A percentile compares a stretch with the other conserved stretches of the same genome.
Evolutionary conservation across 2,329 filamentous ascomycete genomes (phyloP).

Genomic region (Calonectria leucothoes): DNA sequence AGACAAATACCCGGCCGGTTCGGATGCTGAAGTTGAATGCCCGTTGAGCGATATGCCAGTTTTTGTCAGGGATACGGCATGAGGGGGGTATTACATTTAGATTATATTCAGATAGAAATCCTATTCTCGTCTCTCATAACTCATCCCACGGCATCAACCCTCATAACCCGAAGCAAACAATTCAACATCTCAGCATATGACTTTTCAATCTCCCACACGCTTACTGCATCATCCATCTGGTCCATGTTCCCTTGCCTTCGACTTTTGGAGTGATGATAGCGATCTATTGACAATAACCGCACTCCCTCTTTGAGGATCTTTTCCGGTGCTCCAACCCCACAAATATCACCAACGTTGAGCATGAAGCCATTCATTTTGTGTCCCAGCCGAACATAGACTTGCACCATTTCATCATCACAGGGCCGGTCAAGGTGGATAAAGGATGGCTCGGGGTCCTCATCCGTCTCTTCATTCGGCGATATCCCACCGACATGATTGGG

Average conservation of each 20-base stretch:
- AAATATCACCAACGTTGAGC: constrained; percentile 28
- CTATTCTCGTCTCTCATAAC: neutral
- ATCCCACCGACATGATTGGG: neutral
- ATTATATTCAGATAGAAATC: neutral
- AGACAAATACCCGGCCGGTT: neutral
- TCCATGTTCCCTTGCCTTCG: neutral
- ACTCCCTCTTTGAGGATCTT: constrained; percentile 31
- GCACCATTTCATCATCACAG: constrained; percentile 35
- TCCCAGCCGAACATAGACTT: constrained; percentile 28
- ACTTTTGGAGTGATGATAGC: too few relatives aligned
- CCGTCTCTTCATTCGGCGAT: neutral
- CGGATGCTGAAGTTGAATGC: neutral
- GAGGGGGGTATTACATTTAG: too few relatives aligned
- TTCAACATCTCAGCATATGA: neutral
- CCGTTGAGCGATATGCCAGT: constrained; percentile 4
- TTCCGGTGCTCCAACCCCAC: constrained; percentile 15
- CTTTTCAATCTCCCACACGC: neutral
- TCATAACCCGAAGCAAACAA: neutral
- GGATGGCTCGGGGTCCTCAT: constrained; percentile 22
- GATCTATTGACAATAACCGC: constrained; percentile 12
- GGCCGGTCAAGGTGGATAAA: constrained; percentile 33
- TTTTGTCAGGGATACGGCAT: neutral
- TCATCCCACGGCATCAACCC: neutral
- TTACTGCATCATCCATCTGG: neutral
- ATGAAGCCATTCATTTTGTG: constrained; percentile 31